A percentile compares a stretch with the other conserved stretches of the same genome.
phyloP scores from a whole-genome alignment of 2,329 filamentous ascomycete genomes.

The Rutstroemia sp. region DNA sequence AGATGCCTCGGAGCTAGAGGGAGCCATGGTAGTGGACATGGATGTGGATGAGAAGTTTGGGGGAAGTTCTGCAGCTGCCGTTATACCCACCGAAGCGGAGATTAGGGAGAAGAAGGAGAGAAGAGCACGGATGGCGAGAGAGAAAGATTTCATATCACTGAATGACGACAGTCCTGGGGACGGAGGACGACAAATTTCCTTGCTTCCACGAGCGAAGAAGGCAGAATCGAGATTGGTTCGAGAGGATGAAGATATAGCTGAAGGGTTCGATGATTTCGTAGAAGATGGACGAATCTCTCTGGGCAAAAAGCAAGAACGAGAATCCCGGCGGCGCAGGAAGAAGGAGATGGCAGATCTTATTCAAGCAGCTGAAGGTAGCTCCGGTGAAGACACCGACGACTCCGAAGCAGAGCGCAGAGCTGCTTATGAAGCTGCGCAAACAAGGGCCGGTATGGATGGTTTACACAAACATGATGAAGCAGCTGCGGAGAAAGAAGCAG shows the following conservation, averaged over 20 bases:
- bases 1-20: constrained; percentile 54
- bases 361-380: constrained; percentile 62
- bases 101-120: constrained; percentile 89
- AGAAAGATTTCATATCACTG: constrained; percentile 61
- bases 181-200: constrained; percentile 25
- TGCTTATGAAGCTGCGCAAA: constrained; percentile 83
- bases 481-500: constrained; percentile 26
- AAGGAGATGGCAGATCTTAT: constrained; percentile 81
- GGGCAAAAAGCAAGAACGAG: constrained; percentile 70
- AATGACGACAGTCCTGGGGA: constrained; percentile 48
- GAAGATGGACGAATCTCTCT: constrained; percentile 76
- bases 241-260: constrained; percentile 87
- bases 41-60: constrained; percentile 15
- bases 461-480: constrained; percentile 41
- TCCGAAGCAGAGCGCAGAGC: constrained; percentile 64
- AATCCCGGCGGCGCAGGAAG: constrained; percentile 57
- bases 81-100: constrained; percentile 74
- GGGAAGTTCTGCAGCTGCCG: constrained; percentile 42
- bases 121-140: constrained; percentile 69
- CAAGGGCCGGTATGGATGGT: constrained; percentile 77
- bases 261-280: constrained; percentile 89
- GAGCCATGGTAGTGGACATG: constrained; percentile 54
- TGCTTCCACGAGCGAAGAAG: constrained; percentile 50
- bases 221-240: constrained; percentile 66
- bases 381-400: constrained; percentile 58